These are phyloP conservation scores for Fusarium solani-melongenae DNA, from an alignment of 2,329 filamentous ascomycete species.

Conservation along the genomic window DNA sequence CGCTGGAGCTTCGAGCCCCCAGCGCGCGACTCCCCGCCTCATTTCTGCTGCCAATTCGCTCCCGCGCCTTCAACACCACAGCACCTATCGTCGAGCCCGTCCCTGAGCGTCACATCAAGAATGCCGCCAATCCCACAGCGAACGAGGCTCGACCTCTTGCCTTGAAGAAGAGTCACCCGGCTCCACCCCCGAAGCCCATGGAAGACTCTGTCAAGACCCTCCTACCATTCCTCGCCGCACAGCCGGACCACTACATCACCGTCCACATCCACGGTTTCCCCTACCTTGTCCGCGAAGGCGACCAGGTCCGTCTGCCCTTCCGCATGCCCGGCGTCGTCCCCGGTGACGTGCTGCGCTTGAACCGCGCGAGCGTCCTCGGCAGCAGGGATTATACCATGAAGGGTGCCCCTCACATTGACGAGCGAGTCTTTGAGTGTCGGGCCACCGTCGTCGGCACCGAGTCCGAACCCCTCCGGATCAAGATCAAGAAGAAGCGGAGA, in stretches of 20 bases:
- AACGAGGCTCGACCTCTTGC: conserved; percentile 49
- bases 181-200: conserved; percentile 53
- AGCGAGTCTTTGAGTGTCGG: conserved; percentile 84
- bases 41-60: conserved; percentile 42
- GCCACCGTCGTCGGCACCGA: conserved; percentile 88
- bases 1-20: conserved; percentile 67
- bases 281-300: conserved; percentile 82
- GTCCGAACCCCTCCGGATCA: conserved; percentile 79
- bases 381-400: conserved; percentile 92
- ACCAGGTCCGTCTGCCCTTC: conserved; percentile 82
- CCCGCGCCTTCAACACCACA: conserved; percentile 48
- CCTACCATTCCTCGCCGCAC: conserved; percentile 77
- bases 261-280: conserved; percentile 82
- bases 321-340: conserved; percentile 79
- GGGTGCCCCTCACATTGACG: conserved; percentile 83
- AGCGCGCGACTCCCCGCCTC: conserved; percentile 39
- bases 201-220: conserved; percentile 68
- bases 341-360: conserved; percentile 88
- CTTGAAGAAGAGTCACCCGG: conserved; percentile 54
- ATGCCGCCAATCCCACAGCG: conserved; percentile 51
- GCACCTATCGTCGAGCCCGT: conserved; percentile 59
- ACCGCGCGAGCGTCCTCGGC: conserved; percentile 84
- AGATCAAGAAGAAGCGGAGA: conserved; percentile 85
- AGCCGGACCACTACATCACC: conserved; percentile 82
- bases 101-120: conserved; percentile 48